These are phyloP conservation scores for Diaporthe capsici DNA, from an alignment of 2,329 filamentous ascomycete genomes.

Conservation along the genomic window DNA sequence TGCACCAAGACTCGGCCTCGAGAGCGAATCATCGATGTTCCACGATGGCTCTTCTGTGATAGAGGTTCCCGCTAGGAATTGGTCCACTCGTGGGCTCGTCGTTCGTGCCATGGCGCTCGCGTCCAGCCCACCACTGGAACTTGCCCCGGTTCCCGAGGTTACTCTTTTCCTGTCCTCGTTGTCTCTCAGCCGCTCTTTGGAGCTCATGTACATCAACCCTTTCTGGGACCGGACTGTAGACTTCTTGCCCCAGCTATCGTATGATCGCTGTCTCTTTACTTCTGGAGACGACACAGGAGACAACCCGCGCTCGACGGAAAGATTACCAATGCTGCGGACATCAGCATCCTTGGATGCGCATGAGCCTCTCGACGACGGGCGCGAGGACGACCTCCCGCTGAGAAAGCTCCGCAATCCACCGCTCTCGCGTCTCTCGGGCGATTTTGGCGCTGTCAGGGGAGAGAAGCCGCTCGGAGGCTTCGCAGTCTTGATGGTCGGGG, in stretches of 20 bases:
- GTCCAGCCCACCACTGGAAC: conserved; percentile 55
- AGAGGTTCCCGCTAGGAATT: conserved; percentile 65
- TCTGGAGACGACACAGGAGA: conserved; percentile 60
- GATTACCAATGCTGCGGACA: conserved; percentile 73
- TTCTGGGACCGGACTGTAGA: conserved; percentile 63
- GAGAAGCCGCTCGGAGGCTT: conserved; percentile 85
- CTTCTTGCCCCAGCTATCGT: conserved; percentile 75
- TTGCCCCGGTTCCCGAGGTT: conserved; percentile 58
- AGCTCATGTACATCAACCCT: conserved; percentile 81
- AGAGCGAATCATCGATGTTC: conserved; percentile 47
- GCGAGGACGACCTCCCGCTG: conserved; percentile 62
- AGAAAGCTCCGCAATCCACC: conserved; percentile 72
- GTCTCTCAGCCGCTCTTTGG: conserved; percentile 75
- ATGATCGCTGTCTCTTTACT: conserved; percentile 66
- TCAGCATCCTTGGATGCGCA: conserved; percentile 70
- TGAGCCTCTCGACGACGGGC: conserved; percentile 73
- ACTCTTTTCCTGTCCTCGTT: conserved; percentile 74
- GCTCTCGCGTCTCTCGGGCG: conserved; percentile 59
- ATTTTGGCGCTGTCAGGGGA: conserved; percentile 75
- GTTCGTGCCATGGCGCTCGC: conserved; percentile 39
- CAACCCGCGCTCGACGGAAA: conserved; percentile 71
- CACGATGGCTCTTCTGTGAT: conserved; percentile 68
- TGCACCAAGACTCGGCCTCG: conserved; percentile 46
- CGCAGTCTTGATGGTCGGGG: conserved; percentile 85
- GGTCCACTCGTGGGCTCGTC: conserved; percentile 56